Evolutionary conservation across 805 yeast genomes (phyloP), one percentile per base, ranked within the genome.

Genomic region (Pichia gijzeniarum): DNA sequence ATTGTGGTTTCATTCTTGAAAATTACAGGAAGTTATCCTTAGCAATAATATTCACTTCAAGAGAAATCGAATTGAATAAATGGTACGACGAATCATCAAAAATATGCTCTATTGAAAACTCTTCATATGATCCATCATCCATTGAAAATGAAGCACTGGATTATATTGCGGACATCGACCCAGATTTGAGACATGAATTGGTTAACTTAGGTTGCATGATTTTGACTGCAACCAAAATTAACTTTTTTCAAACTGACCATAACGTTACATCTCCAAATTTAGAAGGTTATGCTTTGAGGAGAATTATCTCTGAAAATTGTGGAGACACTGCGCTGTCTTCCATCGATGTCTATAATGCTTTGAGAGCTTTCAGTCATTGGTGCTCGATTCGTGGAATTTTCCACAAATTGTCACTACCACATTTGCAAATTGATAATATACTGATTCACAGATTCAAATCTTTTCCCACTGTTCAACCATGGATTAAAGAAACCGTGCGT

Each of bases 181-280:
- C 57, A 1, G 59, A 59, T 21, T 38, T 52, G 12, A 46, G 58
- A 25, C 31, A 40, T 1, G 45, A 56, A 5, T 77, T 75, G 51
- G 61, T 75, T 34, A 51, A 53, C 22, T 59, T 61, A 53, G 80
- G 80, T 4, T 58, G 69, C 37, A 62, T 65, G 50, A 56, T 76
- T 16, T 46, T 76, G 48, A 60, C 70, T 27, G 71, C 76, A 17
- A 60, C 77, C 16, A 74, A 73, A 50, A 64, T 76, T 48, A 73
- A 75, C 53, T 76, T 75, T 51, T 63, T 75, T 45, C 80, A 76
- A 48, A 73, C 80, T 1, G 80, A 76, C 54, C 82, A 76, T 53
- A 77, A 71, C 55, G 69, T 73, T 17, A 71, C 76, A 18, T 43
- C 55, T 21, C 72, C 76, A n/a, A 67, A 63, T 42, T 56, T 75